These are phyloP conservation scores for Yamadazyma jaroonii DNA, from an alignment of 1,139 yeast genomes.

Conservation along the genomic window DNA sequence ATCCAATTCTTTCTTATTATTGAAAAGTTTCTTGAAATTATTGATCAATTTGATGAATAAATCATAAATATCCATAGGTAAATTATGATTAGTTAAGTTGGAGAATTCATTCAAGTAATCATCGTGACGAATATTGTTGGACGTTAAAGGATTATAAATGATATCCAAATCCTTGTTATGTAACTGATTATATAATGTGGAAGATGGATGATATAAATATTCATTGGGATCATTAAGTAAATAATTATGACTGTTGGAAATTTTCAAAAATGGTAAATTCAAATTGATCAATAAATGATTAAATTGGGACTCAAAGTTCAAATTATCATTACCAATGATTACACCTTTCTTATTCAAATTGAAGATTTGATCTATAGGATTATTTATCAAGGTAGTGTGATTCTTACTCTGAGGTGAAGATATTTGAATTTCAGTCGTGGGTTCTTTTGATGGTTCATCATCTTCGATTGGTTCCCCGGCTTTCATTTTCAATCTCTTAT, in stretches of 20 bases:
- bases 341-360: slow-evolving; percentile 45
- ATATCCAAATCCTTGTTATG: slow-evolving; percentile 42
- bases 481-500: slow-evolving; percentile 21
- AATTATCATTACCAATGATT: slow-evolving; percentile 48
- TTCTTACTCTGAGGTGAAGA: slow-evolving; percentile 7
- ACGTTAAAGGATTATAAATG: slow-evolving; percentile 44
- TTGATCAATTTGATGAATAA: slow-evolving; percentile 45
- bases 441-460: background rate
- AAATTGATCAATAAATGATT: slow-evolving; percentile 45
- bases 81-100: slow-evolving; percentile 19
- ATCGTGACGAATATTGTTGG: slow-evolving; percentile 20
- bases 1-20: slow-evolving; percentile 47
- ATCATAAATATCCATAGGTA: slow-evolving; percentile 45
- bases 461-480: slow-evolving; percentile 12
- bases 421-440: background rate
- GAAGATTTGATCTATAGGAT: slow-evolving; percentile 49
- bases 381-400: slow-evolving; percentile 24
- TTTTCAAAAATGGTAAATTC: slow-evolving; percentile 45
- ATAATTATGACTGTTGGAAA: slow-evolving; percentile 46
- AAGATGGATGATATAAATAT: slow-evolving; percentile 43
- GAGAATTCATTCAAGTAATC: slow-evolving; percentile 18
- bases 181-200: slow-evolving; percentile 35
- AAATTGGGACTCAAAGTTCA: slow-evolving; percentile 49
- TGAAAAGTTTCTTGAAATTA: slow-evolving; percentile 45
- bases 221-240: slow-evolving; percentile 44